Conservation (phyloP, 129 eudicot genomes). For the Heracleum sosnowskyi region DNA sequence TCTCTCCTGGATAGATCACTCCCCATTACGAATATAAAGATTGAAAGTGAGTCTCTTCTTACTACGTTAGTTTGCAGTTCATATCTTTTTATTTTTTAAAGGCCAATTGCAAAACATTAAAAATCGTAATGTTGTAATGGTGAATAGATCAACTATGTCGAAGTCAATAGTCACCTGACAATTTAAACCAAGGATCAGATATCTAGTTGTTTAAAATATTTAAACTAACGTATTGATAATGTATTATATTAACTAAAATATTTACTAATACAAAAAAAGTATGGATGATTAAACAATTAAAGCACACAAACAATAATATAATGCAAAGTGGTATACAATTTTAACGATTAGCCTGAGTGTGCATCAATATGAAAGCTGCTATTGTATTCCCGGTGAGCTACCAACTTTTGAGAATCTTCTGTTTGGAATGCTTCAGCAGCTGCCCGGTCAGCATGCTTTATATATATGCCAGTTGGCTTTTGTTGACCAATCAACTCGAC, state of each 20-base stretch:
- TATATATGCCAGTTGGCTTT: not conserved
- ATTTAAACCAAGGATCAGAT: too few relatives aligned
- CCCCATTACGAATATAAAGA: too few relatives aligned
- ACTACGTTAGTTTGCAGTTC: too few relatives aligned
- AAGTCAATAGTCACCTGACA: too few relatives aligned
- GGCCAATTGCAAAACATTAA: too few relatives aligned
- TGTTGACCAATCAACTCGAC: conserved; percentile 3
- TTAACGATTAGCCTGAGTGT: not conserved
- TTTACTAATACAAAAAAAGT: not conserved
- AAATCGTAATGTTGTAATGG: too few relatives aligned
- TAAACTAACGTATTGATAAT: not conserved
- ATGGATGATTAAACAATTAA: not conserved
- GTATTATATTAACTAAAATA: not conserved
- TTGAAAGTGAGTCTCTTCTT: too few relatives aligned
- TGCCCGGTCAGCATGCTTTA: conserved; percentile 5
- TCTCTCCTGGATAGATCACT: too few relatives aligned
- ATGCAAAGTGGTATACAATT: not conserved
- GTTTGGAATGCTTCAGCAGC: conserved; percentile 21
- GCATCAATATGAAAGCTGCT: not conserved
- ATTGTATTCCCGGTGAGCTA: not conserved
- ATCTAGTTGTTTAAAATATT: not conserved
- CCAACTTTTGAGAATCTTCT: conserved; percentile 22
- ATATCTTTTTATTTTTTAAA: too few relatives aligned
- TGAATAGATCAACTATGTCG: too few relatives aligned
- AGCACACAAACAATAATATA: not conserved